Evolutionary conservation across 441 rosid genomes (phyloP).

Genomic region (Heliophila coronopifolia): DNA sequence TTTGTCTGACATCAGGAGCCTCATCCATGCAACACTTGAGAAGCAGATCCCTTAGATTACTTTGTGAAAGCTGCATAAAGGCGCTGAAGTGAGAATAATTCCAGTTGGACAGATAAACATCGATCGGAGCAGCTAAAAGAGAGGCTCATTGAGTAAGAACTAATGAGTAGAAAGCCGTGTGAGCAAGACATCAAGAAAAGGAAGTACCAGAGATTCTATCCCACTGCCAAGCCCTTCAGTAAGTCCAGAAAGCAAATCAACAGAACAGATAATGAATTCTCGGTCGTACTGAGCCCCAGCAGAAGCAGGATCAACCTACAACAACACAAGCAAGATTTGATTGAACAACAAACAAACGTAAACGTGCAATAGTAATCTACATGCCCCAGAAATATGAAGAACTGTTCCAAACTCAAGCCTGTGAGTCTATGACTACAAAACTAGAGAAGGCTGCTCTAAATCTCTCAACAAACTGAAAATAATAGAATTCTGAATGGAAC

Average conservation of each 20-base stretch:
- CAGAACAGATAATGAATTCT: slow-evolving; percentile 84
- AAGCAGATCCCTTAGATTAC: slow-evolving; percentile 79
- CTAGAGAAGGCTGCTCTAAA: slow-evolving; percentile 10
- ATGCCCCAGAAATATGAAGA: too few species aligned
- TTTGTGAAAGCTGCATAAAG: slow-evolving; percentile 59
- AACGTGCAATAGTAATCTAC: not conserved
- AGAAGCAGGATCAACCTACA: slow-evolving; percentile 67
- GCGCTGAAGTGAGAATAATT: slow-evolving; percentile 16
- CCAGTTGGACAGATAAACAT: not conserved
- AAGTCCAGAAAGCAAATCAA: slow-evolving; percentile 97
- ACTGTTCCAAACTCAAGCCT: slow-evolving; percentile 13
- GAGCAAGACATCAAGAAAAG: slow-evolving; percentile 13
- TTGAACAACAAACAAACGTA: slow-evolving; percentile 4
- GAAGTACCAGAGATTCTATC: slow-evolving; percentile 83
- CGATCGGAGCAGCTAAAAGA: not conserved
- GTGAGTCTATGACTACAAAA: slow-evolving; percentile 7
- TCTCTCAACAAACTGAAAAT: not conserved
- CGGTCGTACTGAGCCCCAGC: slow-evolving; percentile 80
- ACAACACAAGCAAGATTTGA: slow-evolving; percentile 16
- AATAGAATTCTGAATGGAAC: slow-evolving; percentile 15
- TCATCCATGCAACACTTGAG: slow-evolving; percentile 92
- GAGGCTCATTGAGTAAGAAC: not conserved
- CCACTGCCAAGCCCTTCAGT: slow-evolving; percentile 89
- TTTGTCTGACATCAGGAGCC: slow-evolving; percentile 82
- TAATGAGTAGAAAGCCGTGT: not conserved